Percentiles rank a stretch among this genome's conserved stretches.
phyloP scores from a whole-genome alignment of 2,329 filamentous ascomycete species.

The Aspergillus bombycis region DNA sequence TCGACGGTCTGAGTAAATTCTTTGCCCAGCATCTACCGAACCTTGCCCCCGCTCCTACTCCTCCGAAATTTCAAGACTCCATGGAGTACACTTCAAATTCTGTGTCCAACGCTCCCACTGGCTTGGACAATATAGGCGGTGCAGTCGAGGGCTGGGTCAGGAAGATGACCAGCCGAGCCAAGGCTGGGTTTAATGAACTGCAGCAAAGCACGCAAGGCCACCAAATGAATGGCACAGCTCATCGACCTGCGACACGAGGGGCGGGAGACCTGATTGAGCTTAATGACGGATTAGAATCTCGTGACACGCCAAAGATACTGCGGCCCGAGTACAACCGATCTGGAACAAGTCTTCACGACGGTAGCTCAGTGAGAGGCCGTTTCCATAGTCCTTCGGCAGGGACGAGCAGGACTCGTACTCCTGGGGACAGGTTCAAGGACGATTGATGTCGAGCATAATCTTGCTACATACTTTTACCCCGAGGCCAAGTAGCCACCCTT shows the following conservation, averaged over 20 bases:
- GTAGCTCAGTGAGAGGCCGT: slow-evolving; percentile 30
- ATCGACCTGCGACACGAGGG: slow-evolving; percentile 31
- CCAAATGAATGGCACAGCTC: slow-evolving; percentile 26
- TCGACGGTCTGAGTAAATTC: slow-evolving; percentile 82
- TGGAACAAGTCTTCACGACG: slow-evolving; percentile 19
- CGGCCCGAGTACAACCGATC: slow-evolving; percentile 23
- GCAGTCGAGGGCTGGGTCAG: slow-evolving; percentile 89
- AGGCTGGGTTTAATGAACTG: slow-evolving; percentile 43
- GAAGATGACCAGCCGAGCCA: slow-evolving; percentile 66
- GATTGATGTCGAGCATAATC: slow-evolving; percentile 25
- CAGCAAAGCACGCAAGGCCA: slow-evolving; percentile 35
- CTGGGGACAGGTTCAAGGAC: slow-evolving; percentile 32
- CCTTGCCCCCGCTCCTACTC: slow-evolving; percentile 66
- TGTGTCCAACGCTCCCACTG: slow-evolving; percentile 41
- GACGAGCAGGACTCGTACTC: slow-evolving; percentile 41
- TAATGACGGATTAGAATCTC: slow-evolving; percentile 40
- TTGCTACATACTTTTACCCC: neutral
- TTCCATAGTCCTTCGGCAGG: slow-evolving; percentile 29
- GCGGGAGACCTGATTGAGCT: slow-evolving; percentile 50
- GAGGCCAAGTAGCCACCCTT: neutral
- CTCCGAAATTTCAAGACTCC: slow-evolving; percentile 53
- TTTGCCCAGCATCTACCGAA: slow-evolving; percentile 81
- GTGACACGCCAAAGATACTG: slow-evolving; percentile 23
- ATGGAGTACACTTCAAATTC: slow-evolving; percentile 39
- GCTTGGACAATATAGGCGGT: slow-evolving; percentile 80